A percentile compares a stretch with the other conserved stretches of the same genome.
These are phyloP conservation scores for Yamadazyma taylorii DNA, from an alignment of 1,139 yeast species.

Conservation along the genomic window DNA sequence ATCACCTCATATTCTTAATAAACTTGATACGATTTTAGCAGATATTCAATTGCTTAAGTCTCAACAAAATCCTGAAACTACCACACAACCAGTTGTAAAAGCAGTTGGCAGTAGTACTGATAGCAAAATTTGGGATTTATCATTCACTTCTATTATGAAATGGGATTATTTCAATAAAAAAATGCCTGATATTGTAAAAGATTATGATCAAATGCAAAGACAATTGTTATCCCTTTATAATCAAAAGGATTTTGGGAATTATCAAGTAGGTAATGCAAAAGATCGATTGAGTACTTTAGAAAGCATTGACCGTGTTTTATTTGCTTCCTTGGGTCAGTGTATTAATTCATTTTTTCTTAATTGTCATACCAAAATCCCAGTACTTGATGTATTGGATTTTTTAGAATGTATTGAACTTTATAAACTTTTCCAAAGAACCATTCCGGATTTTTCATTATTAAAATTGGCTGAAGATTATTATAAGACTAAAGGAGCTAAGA, in stretches of 20 bases:
- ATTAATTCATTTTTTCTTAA: constrained; percentile 36
- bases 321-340: constrained; percentile 18
- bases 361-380: constrained; percentile 38
- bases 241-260: constrained; percentile 8
- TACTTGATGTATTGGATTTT: constrained; percentile 30
- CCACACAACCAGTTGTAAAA: not conserved
- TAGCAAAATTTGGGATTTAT: constrained; percentile 38
- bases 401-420: constrained; percentile 33
- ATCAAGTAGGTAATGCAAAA: constrained; percentile 11
- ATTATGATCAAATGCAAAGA: constrained; percentile 15
- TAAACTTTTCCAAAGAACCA: constrained; percentile 21
- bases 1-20: constrained; percentile 20
- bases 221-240: constrained; percentile 21
- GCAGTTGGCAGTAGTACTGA: not conserved
- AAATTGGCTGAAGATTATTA: constrained; percentile 23
- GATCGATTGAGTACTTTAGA: constrained; percentile 18
- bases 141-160: constrained; percentile 19
- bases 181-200: constrained; percentile 18
- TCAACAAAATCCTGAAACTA: not conserved
- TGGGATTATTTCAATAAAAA: constrained; percentile 32
- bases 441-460: constrained; percentile 23
- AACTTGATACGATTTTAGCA: constrained; percentile 31
- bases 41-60: constrained; percentile 19
- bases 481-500: constrained; percentile 4
- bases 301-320: constrained; percentile 23